Conservation (phyloP, 2,329 filamentous ascomycete species). For the Tolypocladium amazonense region DNA sequence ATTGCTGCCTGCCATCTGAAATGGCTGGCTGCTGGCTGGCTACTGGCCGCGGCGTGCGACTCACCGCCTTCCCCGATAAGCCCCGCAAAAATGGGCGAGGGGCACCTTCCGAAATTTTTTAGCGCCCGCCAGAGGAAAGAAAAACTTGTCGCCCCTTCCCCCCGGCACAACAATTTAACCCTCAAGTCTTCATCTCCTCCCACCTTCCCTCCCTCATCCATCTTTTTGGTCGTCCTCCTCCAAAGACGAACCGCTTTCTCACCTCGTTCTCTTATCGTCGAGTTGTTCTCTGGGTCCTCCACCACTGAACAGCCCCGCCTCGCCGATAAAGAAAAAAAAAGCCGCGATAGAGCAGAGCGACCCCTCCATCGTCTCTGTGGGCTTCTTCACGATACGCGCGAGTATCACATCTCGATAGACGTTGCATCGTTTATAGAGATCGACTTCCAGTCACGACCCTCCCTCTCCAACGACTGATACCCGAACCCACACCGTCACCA, state of each 20-base stretch:
- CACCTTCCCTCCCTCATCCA: conserved; percentile 16
- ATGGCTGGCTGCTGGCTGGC: conserved; percentile 4
- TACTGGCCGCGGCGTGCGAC: neutral
- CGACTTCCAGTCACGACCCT: conserved; percentile 4
- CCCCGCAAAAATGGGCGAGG: conserved; percentile 10
- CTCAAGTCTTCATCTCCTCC: conserved; percentile 2
- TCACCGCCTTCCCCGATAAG: conserved; percentile 13
- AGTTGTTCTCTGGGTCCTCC: conserved; percentile 23
- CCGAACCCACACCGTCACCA: conserved; percentile 18
- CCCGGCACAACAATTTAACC: conserved; percentile 3
- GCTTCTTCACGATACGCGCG: conserved; percentile 10
- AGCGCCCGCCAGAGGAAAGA: conserved; percentile 8
- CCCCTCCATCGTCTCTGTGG: conserved; percentile 31
- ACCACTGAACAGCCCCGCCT: conserved; percentile 21
- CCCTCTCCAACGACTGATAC: conserved; percentile 13
- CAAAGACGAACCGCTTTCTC: conserved; percentile 28
- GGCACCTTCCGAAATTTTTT: conserved; percentile 10
- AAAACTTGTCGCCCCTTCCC: conserved; percentile 6
- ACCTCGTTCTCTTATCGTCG: conserved; percentile 15
- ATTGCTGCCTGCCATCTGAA: neutral
- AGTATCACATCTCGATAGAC: conserved; percentile 7
- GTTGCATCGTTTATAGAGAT: conserved; percentile 4
- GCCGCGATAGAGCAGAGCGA: conserved; percentile 33
- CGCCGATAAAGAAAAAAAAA: conserved; percentile 19
- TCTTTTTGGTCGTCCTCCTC: conserved; percentile 31